Evolutionary conservation across 2,329 filamentous ascomycete genomes (phyloP), one percentile per base, ranked within the genome.

Genomic region (Aspergillus sp.): DNA sequence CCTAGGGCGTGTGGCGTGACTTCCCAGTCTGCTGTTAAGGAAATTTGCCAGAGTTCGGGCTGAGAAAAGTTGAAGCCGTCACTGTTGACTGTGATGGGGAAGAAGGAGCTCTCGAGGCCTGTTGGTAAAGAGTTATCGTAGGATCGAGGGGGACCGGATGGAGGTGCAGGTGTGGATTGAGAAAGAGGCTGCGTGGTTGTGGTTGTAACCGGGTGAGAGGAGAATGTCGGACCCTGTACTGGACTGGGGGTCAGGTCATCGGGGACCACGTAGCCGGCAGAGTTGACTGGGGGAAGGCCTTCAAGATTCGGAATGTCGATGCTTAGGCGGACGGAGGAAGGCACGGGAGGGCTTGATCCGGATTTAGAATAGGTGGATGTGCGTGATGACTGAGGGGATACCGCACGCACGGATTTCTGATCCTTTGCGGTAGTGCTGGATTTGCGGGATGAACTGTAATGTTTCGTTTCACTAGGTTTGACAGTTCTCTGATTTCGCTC

Each of bases 11-110:
- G 69, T 8, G 65, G 63, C 19, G 69, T 65, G 38, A 72, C 65
- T 58, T 88, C 91, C 92, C 92, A 96, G 71, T 97, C 92, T 17
- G 96, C 83, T 7, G 90, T 92, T 85, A 96, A 92, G 0, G 93
- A 92, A 82, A 97, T 87, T 73, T 92, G 89, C 87, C 94, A 98
- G 36, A 97, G 78, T 74, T 97, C 92, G 65, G 71, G 70, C 49
- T 72, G 66, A 15, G 60, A 59, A 51, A 69, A 60, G 28, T 38
- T 48, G 32, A 57, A 57, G 30, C 38, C 25, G 62, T 54, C 21
- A 56, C 15, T 59, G 57, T 19, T 59, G 32, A 58, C 58, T 43
- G 30, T 32, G 55, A 61, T 55, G 19, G 36, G 28, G 47, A 59
- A 61, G 41, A 53, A n/a, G 41, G 50, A 30, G 53, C 23, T 17